Base-by-base conservation (phyloP, 73 alveolate genomes). In the Paramecium pentaurelia region DNA sequence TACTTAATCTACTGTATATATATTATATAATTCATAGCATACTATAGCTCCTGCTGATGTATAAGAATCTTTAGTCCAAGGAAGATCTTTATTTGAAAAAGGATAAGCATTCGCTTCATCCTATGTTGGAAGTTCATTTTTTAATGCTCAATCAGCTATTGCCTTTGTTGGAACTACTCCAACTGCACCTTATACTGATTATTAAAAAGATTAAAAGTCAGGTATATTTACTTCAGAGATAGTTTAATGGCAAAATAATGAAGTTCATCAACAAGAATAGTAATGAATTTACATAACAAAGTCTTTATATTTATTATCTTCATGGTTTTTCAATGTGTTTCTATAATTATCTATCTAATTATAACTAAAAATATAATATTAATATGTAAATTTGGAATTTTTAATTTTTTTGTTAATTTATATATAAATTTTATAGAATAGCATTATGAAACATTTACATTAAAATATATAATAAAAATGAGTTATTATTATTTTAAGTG, bases 61-160 rank as follows among this genome's bases (percentile, higher is more conserved):
- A 5, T 37, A 34, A 5, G 60, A 37, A 44, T 36, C 87, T 9
- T 37, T 73, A 10, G 40, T 30, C 7, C 7, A 37, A 34, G 87
- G 87, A 16, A 32, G 87, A 36, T 73, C 87, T 36, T 38, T 73
- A 32, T 22, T 73, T 32, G 60, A 73, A n/a, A 37, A 73, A 14
- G 87, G 87, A 8, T 73, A 73, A 36, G 87, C 87, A 12, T 64
- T 64, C 27, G 14, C 84, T 32, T 64, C 84, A 32, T 64, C 84
- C 7, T 64, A 64, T 64, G 47, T 6, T 32, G 84, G 84, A 9
- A 64, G 84, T 18, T 64, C 84, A 6, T 64, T 64, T 64, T 64
- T 64, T 28, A 64, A 64, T 64, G 84, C 27, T 64, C 6, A 28
- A 28, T 20, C 84, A 28, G 14, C 42, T 64, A 64, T 64, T 6